A percentile compares a stretch with the other conserved stretches of the same genome.
Conservation (phyloP, 352 stramenopile genomes). For the Globisporangium irregulare region DNA sequence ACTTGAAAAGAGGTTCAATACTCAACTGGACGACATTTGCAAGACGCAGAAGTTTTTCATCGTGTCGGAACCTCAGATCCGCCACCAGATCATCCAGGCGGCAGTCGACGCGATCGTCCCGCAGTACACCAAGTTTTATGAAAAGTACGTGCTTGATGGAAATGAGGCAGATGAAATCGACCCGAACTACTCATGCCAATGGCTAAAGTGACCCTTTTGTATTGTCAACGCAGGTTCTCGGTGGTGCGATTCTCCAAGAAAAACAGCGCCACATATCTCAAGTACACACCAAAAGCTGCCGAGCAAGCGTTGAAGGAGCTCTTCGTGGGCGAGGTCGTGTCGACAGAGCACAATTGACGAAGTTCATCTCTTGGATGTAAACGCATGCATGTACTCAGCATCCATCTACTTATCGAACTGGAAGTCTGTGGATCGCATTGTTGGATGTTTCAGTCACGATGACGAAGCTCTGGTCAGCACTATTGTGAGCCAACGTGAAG, state of each 20-base stretch:
- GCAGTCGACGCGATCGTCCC: constrained; percentile 84
- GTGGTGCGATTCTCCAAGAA: constrained; percentile 91
- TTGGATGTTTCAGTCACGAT: constrained; percentile 77
- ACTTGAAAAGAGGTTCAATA: constrained; percentile 62
- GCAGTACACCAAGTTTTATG: constrained; percentile 89
- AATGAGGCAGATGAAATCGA: too few relatives aligned
- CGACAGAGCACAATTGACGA: constrained; percentile 15
- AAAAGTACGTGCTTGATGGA: constrained; percentile 57
- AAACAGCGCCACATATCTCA: constrained; percentile 86
- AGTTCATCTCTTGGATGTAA: background rate
- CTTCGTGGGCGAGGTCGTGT: constrained; percentile 55
- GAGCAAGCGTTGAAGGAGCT: constrained; percentile 82
- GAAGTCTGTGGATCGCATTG: constrained; percentile 61
- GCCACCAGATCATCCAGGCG: constrained; percentile 82
- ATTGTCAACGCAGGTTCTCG: constrained; percentile 64
- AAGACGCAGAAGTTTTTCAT: constrained; percentile 72
- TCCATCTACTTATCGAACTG: constrained; percentile 22
- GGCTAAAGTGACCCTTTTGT: background rate
- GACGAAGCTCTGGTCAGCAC: constrained; percentile 48
- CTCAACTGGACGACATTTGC: constrained; percentile 64
- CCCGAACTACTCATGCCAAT: background rate
- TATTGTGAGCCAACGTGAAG: constrained; percentile 17
- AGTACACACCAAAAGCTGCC: constrained; percentile 82
- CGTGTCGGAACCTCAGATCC: constrained; percentile 83
- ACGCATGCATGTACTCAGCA: background rate